A percentile compares a stretch with the other conserved stretches of the same genome.
These are phyloP conservation scores for Trapa incisa DNA, from an alignment of 345 rosid species.

Conservation along the genomic window DNA sequence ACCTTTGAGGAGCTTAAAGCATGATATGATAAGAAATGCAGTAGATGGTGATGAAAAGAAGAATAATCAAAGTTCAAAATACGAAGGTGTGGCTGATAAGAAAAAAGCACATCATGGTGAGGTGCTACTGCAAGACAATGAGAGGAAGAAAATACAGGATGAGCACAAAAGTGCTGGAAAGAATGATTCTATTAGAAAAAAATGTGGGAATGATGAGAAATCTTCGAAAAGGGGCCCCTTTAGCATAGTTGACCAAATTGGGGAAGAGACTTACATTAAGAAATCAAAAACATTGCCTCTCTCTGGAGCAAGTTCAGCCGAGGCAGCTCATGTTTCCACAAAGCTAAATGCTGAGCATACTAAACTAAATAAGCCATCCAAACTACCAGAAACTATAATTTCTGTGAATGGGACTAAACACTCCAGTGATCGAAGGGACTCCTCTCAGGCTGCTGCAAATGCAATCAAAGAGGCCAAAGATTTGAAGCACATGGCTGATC, in stretches of 20 bases:
- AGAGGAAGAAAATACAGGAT: neutral
- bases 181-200: neutral
- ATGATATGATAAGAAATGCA: constrained; percentile 13
- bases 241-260: constrained; percentile 28
- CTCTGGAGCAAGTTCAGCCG: constrained; percentile 36
- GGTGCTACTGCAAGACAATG: constrained; percentile 26
- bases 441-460: constrained; percentile 49
- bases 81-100: constrained; percentile 15
- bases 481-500: constrained; percentile 93
- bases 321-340: constrained; percentile 17
- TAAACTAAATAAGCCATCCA: constrained; percentile 29
- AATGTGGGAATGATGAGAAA: constrained; percentile 13
- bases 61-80: constrained; percentile 31
- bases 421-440: constrained; percentile 47
- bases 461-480: constrained; percentile 86
- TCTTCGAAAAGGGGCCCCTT: constrained; percentile 13
- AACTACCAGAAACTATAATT: constrained; percentile 25
- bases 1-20: constrained; percentile 29
- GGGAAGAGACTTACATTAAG: constrained; percentile 27
- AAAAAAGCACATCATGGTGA: constrained; percentile 31
- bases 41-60: constrained; percentile 30
- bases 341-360: constrained; percentile 14
- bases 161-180: neutral
- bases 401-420: constrained; percentile 35
- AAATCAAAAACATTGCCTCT: constrained; percentile 29